A percentile compares a stretch with the other conserved stretches of the same genome.
Conservation (phyloP, 768 basidiomycete species). For the Coprinopsis strossmayeri region DNA sequence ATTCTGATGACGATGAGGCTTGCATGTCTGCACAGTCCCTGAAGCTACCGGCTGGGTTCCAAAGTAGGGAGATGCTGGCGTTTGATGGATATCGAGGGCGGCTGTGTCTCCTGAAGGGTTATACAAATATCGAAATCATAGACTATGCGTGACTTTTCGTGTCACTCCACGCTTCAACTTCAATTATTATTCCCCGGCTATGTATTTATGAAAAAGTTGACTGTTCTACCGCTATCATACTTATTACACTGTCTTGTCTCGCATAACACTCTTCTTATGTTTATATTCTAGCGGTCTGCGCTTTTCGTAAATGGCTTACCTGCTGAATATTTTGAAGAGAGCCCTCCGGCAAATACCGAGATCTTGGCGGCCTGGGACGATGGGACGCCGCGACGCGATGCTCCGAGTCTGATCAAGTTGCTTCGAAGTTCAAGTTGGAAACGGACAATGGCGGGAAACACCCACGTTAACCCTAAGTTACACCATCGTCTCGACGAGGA, state of each 20-base stretch:
- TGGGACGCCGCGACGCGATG: background rate
- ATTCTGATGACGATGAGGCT: slow-evolving; percentile 7
- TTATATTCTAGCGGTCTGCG: no score
- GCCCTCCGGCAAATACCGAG: background rate
- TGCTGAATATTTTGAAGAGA: no score
- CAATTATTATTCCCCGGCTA: no score
- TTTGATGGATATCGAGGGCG: slow-evolving; percentile 20
- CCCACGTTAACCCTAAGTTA: background rate
- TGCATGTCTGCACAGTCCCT: slow-evolving; percentile 15
- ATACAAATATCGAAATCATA: slow-evolving; percentile 18
- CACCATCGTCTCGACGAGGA: background rate
- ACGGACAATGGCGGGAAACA: background rate
- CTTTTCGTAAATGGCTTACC: no score
- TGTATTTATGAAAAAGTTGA: background rate
- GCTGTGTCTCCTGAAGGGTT: slow-evolving; percentile 18
- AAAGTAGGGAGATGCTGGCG: slow-evolving; percentile 17
- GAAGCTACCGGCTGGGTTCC: slow-evolving; percentile 15
- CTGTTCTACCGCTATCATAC: no score
- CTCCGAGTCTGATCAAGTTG: no score
- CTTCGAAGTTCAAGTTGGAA: no score
- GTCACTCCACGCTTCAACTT: no score
- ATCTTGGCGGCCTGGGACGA: background rate
- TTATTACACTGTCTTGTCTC: no score
- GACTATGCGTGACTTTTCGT: slow-evolving; percentile 14
- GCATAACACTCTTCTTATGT: no score